Percentiles rank a stretch among this genome's conserved stretches.
These are phyloP conservation scores for Hypoxylon sp. DNA, from an alignment of 2,329 filamentous ascomycete species.

Conservation along the genomic window DNA sequence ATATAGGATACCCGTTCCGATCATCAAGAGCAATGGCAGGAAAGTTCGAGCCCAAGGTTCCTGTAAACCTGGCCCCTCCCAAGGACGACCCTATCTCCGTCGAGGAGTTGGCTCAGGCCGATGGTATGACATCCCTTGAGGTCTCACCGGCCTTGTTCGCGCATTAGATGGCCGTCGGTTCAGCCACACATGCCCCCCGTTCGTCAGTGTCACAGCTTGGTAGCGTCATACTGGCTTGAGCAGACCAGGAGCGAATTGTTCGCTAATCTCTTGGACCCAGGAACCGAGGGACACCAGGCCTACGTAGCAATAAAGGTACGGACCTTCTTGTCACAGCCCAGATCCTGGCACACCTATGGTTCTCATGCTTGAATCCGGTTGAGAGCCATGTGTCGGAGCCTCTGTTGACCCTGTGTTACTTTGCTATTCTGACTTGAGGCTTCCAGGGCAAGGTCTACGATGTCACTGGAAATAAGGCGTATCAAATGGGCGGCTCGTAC, in stretches of 20 bases:
- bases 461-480: slow-evolving; percentile 87
- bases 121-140: slow-evolving; percentile 66
- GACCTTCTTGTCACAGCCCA: background rate
- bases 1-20: background rate
- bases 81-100: slow-evolving; percentile 87
- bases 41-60: slow-evolving; percentile 80
- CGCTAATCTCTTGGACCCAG: slow-evolving; percentile 52
- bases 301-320: slow-evolving; percentile 74
- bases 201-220: background rate
- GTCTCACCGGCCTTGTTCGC: background rate
- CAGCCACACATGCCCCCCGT: too few relatives aligned
- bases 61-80: slow-evolving; percentile 79
- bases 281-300: slow-evolving; percentile 68
- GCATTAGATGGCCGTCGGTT: background rate
- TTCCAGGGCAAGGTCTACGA: slow-evolving; percentile 89
- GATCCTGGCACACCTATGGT: background rate
- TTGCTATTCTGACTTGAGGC: slow-evolving; percentile 48
- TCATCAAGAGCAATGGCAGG: slow-evolving; percentile 57
- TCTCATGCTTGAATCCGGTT: slow-evolving; percentile 51
- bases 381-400: background rate
- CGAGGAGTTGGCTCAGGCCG: slow-evolving; percentile 80
- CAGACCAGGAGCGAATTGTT: background rate
- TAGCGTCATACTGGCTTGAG: background rate
- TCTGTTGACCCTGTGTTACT: slow-evolving; percentile 50
- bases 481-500: slow-evolving; percentile 83